Evolutionary conservation across 2,329 filamentous ascomycete species (phyloP), one percentile per base, ranked within the genome.

Genomic region (Trichoderma aggressivum): DNA sequence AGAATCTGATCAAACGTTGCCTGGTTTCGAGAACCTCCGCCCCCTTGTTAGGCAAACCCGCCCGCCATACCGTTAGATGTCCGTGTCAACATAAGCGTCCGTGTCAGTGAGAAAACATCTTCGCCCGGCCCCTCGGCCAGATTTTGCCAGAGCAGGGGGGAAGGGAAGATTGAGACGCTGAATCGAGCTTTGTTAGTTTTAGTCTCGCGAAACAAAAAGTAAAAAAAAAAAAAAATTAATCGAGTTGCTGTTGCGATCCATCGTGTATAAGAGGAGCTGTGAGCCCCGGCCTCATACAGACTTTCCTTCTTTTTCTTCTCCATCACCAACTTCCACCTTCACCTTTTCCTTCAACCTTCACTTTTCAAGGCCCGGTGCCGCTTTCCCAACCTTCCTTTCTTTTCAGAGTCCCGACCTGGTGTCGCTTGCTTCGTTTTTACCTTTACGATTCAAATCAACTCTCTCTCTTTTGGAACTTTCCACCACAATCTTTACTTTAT

Each of bases 351-450:
- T 26, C 53, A 65, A 56, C 30, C 61, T 36, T 60, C 28, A 39
- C 32, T 50, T 56, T 56, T 65, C 50, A 56, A 70, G 70, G 70
- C 70, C 70, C 58, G 70, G 70, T n/a, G 70, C 65, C 70, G 36
- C 59, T 64, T 72, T 70, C 67, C 58, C 47, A 61, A 62, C 43
- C 67, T 67, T 72, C 50, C 34, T 56, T 73, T 71, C 66, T 62
- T 62, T 32, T 66, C 28, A 43, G 58, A 70, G 43, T 64, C 58
- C 30, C 70, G 73, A 72, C 73, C 73, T 60, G 73, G 73, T 47
- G 73, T 74, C 73, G 70, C 59, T 73, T 62, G 69, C 70, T 61
- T 39, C 58, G 53, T 61, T 43, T 60, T 65, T 68, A 3, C 26
- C 53, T 53, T 30, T 21, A 43, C 50, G 62, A 65, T 50, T 56